These are phyloP conservation scores for Leccinum pachyderme DNA, from an alignment of 1,284 basidiomycete genomes.

Conservation along the genomic window DNA sequence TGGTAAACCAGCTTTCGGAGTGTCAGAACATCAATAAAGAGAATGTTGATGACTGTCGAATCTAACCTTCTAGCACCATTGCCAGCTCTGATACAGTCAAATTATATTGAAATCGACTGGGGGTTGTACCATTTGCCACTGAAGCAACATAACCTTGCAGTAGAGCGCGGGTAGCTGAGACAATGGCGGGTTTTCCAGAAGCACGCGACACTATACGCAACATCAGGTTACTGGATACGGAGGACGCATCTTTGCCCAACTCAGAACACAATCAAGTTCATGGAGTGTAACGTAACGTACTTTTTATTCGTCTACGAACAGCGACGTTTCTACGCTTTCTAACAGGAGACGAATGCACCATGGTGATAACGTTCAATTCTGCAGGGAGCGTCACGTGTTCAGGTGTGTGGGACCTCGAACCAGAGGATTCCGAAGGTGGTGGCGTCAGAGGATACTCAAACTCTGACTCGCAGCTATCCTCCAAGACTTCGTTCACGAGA, in stretches of 20 bases:
- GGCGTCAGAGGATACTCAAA: constrained; percentile 69
- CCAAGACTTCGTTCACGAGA: constrained; percentile 27
- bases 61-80: constrained; percentile 56
- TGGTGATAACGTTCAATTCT: constrained; percentile 39
- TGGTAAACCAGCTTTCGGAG: constrained; percentile 47
- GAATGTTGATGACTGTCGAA: neutral
- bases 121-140: constrained; percentile 3
- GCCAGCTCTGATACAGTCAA: constrained; percentile 49
- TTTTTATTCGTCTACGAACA: constrained; percentile 22
- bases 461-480: constrained; percentile 50
- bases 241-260: constrained; percentile 8
- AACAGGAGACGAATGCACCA: constrained; percentile 24
- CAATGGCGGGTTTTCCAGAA: constrained; percentile 52
- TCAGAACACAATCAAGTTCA: constrained; percentile 6
- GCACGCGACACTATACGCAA: constrained; percentile 47
- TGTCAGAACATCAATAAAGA: constrained; percentile 8
- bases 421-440: constrained; percentile 65
- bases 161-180: constrained; percentile 41
- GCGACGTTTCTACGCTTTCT: constrained; percentile 27
- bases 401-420: constrained; percentile 59
- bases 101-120: constrained; percentile 23
- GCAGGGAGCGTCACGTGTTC: constrained; percentile 31
- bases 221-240: constrained; percentile 29
- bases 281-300: constrained; percentile 18
- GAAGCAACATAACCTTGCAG: constrained; percentile 13